Conservation (phyloP, 345 rosid genomes). For the Brassica carinata region DNA sequence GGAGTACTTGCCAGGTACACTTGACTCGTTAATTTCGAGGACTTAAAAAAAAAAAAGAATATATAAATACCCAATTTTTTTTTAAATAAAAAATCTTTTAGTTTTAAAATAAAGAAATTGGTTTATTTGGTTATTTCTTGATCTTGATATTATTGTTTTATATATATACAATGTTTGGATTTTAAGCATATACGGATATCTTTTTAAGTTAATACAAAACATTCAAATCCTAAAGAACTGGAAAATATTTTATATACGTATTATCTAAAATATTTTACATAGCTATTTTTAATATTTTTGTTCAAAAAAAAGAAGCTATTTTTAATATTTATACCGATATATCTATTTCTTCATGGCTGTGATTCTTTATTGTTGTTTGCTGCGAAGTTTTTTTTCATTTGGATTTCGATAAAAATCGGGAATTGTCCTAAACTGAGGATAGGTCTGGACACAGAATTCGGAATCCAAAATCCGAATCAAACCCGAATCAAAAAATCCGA, state of each 20-base stretch:
- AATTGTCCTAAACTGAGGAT: background rate
- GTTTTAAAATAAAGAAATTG: background rate
- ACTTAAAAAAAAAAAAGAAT: background rate
- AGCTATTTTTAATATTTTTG: background rate
- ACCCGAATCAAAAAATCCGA: too few relatives aligned
- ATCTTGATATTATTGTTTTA: background rate
- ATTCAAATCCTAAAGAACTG: background rate
- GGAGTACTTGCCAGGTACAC: slow-evolving; percentile 66
- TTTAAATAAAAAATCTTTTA: background rate
- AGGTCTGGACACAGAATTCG: too few relatives aligned
- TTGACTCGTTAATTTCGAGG: slow-evolving; percentile 14
- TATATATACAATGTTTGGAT: background rate
- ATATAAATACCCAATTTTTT: background rate
- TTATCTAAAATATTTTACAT: background rate
- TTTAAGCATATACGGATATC: background rate
- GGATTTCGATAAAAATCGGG: background rate
- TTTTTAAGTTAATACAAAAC: background rate
- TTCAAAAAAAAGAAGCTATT: too few relatives aligned
- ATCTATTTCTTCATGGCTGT: background rate
- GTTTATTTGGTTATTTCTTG: background rate
- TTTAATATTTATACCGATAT: background rate
- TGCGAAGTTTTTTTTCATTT: background rate
- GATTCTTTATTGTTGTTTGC: background rate
- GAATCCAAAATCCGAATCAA: too few relatives aligned
- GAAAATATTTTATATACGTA: background rate